Evolutionary conservation across 179 eudicot species (phyloP), one percentile per base, ranked within the genome.

Genomic region (Heliamphora pulchella): DNA sequence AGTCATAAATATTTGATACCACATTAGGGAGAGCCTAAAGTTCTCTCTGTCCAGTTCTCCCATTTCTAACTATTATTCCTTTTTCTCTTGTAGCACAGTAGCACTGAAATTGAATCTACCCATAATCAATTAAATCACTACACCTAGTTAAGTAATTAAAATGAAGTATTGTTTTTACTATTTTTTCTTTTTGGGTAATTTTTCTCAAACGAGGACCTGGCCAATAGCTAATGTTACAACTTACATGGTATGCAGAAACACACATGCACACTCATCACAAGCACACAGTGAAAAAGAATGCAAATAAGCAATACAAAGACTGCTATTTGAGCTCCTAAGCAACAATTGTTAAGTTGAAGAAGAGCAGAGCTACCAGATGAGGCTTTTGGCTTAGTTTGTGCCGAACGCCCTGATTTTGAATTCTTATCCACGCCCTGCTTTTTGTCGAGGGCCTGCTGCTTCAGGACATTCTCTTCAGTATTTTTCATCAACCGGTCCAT

Each of bases 381-480:
- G 78, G 84, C 81, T 85, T 95, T 95, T 47, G 97, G 93, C 86
- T 90, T 95, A 64, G 94, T 58, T 74, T 85, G 97, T 48, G 87
- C 70, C 51, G 94, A 86, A 71, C 97, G 98, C 71, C 94, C 97
- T 47, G 94, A 82, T 81, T 89, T 93, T n/a, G 86, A 80, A 83
- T 78, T 87, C 89, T 89, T 94, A 83, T 93, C 98, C 13, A 83
- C 86, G 71, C 91, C 94, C 85, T 89, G 94, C 79, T 91, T 95
- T 87, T 91, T 94, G 83, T 89, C 93, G 73, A 94, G 90, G 64
- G 91, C 91, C 80, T 86, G 91, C 90, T 93, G 97, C 88, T 93
- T 95, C 86, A 73, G 82, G 62, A 92, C 77, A 83, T 93, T 95
- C 83, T 95, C 98, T 47, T 85, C 90, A 11, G 89, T 90, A 85